phyloP scores from a whole-genome alignment of 2,329 filamentous ascomycete species.

The Cercospora sojina region DNA sequence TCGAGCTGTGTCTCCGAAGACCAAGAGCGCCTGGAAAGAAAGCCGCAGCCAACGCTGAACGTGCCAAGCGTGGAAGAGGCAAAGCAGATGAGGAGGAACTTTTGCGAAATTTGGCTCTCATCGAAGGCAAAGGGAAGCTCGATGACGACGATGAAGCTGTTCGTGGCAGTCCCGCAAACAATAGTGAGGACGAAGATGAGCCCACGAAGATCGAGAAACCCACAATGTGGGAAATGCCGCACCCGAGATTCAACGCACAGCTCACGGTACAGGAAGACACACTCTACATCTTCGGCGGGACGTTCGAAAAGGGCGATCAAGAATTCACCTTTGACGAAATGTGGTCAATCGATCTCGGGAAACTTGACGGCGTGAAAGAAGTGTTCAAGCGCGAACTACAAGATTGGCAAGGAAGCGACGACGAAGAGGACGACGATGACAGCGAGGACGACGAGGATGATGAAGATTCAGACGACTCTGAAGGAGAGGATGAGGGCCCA shows the following conservation, averaged over 20 bases:
- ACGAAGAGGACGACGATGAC: constrained; percentile 50
- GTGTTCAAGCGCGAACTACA: constrained; percentile 81
- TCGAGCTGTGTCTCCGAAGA: constrained; percentile 75
- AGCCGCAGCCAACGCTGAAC: constrained; percentile 50
- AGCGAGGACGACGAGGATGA: constrained; percentile 54
- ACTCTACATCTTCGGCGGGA: constrained; percentile 92
- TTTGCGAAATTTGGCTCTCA: constrained; percentile 76
- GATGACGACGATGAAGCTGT: constrained; percentile 45
- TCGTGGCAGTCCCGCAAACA: constrained; percentile 29
- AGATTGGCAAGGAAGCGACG: constrained; percentile 68
- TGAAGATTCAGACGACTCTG: constrained; percentile 54
- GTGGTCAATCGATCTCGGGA: constrained; percentile 89
- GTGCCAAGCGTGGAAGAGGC: constrained; percentile 67
- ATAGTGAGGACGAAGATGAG: constrained; percentile 54
- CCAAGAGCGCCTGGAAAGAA: constrained; percentile 60
- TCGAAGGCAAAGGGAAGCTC: constrained; percentile 71
- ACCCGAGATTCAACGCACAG: constrained; percentile 86
- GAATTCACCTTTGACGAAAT: constrained; percentile 96
- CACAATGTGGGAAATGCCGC: constrained; percentile 76
- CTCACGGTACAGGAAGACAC: constrained; percentile 88
- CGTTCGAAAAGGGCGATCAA: constrained; percentile 89
- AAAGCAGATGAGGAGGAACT: constrained; percentile 92
- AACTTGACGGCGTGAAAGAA: constrained; percentile 90
- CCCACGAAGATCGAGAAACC: constrained; percentile 54
- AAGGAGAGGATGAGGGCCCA: constrained; percentile 34